These are phyloP conservation scores for Ceratobasidium sp. DNA, from an alignment of 1,284 basidiomycete genomes.

Conservation along the genomic window DNA sequence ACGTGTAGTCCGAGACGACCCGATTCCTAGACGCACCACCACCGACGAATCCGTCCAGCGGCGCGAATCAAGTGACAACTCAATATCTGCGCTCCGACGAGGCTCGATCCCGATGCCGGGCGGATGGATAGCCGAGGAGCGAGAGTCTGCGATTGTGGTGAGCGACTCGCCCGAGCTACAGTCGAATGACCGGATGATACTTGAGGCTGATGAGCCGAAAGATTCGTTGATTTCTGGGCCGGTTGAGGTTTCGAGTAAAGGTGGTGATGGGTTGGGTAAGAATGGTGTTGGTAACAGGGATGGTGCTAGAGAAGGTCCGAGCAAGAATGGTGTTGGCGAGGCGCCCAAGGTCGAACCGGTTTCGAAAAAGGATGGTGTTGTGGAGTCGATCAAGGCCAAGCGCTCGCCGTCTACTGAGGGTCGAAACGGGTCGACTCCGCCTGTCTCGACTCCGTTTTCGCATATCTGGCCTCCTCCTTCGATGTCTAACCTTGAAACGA, in stretches of 20 bases:
- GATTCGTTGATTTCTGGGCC: constrained; percentile 24
- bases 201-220: constrained; percentile 4
- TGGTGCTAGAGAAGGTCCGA: not conserved
- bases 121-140: constrained; percentile 11
- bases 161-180: constrained; percentile 37
- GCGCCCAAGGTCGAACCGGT: not conserved
- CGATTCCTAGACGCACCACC: too few relatives aligned
- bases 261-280: too few relatives aligned
- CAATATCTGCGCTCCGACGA: too few relatives aligned
- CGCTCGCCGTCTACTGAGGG: not conserved
- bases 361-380: not conserved
- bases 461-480: constrained; percentile 32
- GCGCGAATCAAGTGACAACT: too few relatives aligned
- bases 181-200: constrained; percentile 11
- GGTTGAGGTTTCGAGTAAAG: not conserved
- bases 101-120: constrained; percentile 9
- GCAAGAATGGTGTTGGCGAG: not conserved
- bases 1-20: too few relatives aligned
- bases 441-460: not conserved
- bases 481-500: not conserved
- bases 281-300: not conserved
- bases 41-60: too few relatives aligned
- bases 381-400: not conserved
- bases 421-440: constrained; percentile 11
- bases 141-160: constrained; percentile 28